Base-by-base conservation (phyloP, 768 basidiomycete genomes). In the Lactarius sanguifluus region DNA sequence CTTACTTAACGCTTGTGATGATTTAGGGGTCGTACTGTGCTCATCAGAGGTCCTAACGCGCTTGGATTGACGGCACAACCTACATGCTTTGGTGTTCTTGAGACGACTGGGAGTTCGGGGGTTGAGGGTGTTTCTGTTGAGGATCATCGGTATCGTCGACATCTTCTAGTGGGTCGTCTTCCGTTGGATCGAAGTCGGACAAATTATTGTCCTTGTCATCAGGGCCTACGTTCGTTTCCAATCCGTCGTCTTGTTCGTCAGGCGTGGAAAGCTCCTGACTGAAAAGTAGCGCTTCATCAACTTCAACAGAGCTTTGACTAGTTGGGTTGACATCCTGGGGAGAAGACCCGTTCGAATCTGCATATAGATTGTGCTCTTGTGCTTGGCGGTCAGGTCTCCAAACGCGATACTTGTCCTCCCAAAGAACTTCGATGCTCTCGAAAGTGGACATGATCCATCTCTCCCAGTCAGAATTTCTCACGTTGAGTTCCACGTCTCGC, bases 341-440 rank as follows among this genome's bases (percentile, higher is more conserved):
- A 34, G 54, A 55, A 38, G 64, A 61, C 7, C 68, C 61, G 23
- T 58, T 66, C 40, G 57, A 62, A 12, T 64, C 64, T 50, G 41
- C 58, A 23, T 70, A 70, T 13, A 67, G 69, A 59, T 61, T 69
- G 4, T 18, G 32, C 20, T 64, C 55, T 12, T 57, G 28, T n/a
- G 50, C 52, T 36, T 61, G 50, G 1, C 62, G 57, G 30, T 64
- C 60, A 38, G 88, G 85, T 72, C 75, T 84, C 88, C 89, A 89
- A 12, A 78, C 79, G 73, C 77, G 86, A 74, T 81, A 83, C 62
- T 80, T 70, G 41, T 82, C 76, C 55, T 90, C 87, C 94, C 94
- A 97, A 12, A 95, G 81, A 1, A 87, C 90, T 76, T 96, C 91
- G 30, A 91, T 81, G 70, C 94, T 96, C 77, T 97, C 90, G 72